A percentile compares a stretch with the other conserved stretches of the same genome.
phyloP scores from a whole-genome alignment of 2,329 filamentous ascomycete genomes.

The Plectosphaerella cucumerina region DNA sequence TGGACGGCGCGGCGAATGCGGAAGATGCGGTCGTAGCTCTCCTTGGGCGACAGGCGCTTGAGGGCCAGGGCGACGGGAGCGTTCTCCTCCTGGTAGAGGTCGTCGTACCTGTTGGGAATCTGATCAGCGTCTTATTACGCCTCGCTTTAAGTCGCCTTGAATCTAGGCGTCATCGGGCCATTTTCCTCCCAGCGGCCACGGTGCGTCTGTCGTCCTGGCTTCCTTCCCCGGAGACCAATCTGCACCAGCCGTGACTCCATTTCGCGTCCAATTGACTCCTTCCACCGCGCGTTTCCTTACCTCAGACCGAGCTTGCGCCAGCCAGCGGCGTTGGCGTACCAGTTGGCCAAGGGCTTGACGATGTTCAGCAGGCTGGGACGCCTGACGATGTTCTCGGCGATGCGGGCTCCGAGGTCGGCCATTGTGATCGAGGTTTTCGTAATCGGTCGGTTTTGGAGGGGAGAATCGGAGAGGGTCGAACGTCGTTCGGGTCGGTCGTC shows the following conservation, averaged over 20 bases:
- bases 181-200: not conserved
- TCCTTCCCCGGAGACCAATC: not conserved
- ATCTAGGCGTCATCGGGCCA: not conserved
- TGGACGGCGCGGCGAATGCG: slow-evolving; percentile 94
- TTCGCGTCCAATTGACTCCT: slow-evolving; percentile 1
- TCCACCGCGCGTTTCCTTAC: slow-evolving; percentile 48
- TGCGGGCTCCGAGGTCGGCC: slow-evolving; percentile 57
- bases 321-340: slow-evolving; percentile 85
- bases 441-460: not conserved
- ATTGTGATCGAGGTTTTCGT: slow-evolving; percentile 42
- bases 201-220: not conserved
- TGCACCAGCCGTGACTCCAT: not conserved
- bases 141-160: not conserved
- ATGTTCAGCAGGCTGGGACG: slow-evolving; percentile 80
- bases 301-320: slow-evolving; percentile 90
- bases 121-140: not conserved
- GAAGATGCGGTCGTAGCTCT: slow-evolving; percentile 95
- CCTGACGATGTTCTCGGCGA: slow-evolving; percentile 50
- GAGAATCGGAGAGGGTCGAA: not conserved
- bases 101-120: slow-evolving; percentile 67
- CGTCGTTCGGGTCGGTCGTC: not conserved
- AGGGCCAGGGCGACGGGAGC: slow-evolving; percentile 82
- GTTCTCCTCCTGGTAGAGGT: slow-evolving; percentile 91
- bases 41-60: slow-evolving; percentile 84
- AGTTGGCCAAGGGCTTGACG: slow-evolving; percentile 77